Percentiles rank a stretch among this genome's conserved stretches.
Conservation (phyloP, 2,329 filamentous ascomycete species). For the Diaporthe sp. region DNA sequence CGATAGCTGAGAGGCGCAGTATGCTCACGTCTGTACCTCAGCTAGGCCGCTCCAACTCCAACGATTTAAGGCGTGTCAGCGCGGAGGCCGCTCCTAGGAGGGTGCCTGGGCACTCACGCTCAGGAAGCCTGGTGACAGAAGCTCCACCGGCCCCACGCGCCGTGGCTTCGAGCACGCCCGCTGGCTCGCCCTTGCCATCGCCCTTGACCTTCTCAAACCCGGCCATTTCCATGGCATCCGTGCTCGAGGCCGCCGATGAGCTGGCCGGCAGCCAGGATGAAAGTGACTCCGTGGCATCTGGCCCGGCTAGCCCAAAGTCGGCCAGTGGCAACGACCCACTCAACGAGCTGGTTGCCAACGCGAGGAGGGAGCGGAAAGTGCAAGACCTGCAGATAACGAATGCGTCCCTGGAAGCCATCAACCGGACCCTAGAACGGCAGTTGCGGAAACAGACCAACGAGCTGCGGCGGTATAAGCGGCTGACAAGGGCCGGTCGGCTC, state of each 20-base stretch:
- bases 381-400: slow-evolving; percentile 97
- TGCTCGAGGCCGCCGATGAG: slow-evolving; percentile 69
- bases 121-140: slow-evolving; percentile 56
- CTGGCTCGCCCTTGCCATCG: slow-evolving; percentile 46
- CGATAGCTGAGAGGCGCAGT: slow-evolving; percentile 46
- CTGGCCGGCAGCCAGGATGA: slow-evolving; percentile 52
- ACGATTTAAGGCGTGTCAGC: slow-evolving; percentile 58
- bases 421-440: slow-evolving; percentile 90
- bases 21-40: slow-evolving; percentile 54
- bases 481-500: slow-evolving; percentile 84
- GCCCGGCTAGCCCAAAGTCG: slow-evolving; percentile 70
- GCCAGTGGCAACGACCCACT: slow-evolving; percentile 69
- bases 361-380: slow-evolving; percentile 92
- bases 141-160: slow-evolving; percentile 53
- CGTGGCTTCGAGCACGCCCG: slow-evolving; percentile 52
- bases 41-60: slow-evolving; percentile 50
- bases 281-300: slow-evolving; percentile 42
- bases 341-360: slow-evolving; percentile 87
- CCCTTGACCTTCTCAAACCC: slow-evolving; percentile 48
- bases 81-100: slow-evolving; percentile 54
- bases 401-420: slow-evolving; percentile 94
- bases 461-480: slow-evolving; percentile 84
- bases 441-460: slow-evolving; percentile 92
- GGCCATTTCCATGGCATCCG: slow-evolving; percentile 66
- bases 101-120: slow-evolving; percentile 55